Conservation (phyloP, 805 yeast genomes). For the Lipomyces spencermartinsiae region DNA sequence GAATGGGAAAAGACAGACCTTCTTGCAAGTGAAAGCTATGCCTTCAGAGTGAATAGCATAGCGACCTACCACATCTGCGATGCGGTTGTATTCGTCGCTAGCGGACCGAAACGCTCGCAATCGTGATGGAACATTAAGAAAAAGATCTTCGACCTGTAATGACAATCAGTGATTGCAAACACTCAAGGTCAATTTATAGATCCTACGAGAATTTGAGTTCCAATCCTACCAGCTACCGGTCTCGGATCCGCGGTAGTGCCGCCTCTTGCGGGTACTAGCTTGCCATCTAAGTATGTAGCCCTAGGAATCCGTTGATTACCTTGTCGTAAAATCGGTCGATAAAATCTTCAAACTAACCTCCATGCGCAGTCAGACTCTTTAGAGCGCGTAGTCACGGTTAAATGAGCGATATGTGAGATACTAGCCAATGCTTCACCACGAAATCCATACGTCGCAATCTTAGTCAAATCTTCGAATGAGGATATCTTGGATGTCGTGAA, state of each 20-base stretch:
- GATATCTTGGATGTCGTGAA: constrained; percentile 88
- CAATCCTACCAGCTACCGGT: constrained; percentile 84
- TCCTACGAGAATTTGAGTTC: constrained; percentile 69
- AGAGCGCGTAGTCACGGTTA: constrained; percentile 80
- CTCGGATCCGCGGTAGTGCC: constrained; percentile 56
- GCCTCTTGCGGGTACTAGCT: constrained; percentile 54
- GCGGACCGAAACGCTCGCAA: constrained; percentile 67
- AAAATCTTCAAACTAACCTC: constrained; percentile 47
- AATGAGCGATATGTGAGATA: constrained; percentile 85
- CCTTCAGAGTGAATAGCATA: constrained; percentile 76
- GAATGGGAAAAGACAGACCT: constrained; percentile 39
- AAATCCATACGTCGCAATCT: constrained; percentile 85
- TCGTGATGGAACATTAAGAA: constrained; percentile 85
- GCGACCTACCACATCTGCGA: constrained; percentile 81
- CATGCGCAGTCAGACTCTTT: constrained; percentile 68
- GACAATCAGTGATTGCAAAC: not conserved
- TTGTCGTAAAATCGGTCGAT: not conserved
- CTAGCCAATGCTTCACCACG: constrained; percentile 97
- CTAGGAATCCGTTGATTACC: constrained; percentile 20
- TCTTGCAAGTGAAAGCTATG: constrained; percentile 81
- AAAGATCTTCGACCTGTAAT: constrained; percentile 75
- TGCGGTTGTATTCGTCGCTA: constrained; percentile 75
- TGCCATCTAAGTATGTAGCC: constrained; percentile 72
- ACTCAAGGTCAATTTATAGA: not conserved
- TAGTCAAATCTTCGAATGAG: constrained; percentile 73